Base-by-base conservation (phyloP, 2,329 filamentous ascomycete genomes). In the Sclerotinia trifoliorum region DNA sequence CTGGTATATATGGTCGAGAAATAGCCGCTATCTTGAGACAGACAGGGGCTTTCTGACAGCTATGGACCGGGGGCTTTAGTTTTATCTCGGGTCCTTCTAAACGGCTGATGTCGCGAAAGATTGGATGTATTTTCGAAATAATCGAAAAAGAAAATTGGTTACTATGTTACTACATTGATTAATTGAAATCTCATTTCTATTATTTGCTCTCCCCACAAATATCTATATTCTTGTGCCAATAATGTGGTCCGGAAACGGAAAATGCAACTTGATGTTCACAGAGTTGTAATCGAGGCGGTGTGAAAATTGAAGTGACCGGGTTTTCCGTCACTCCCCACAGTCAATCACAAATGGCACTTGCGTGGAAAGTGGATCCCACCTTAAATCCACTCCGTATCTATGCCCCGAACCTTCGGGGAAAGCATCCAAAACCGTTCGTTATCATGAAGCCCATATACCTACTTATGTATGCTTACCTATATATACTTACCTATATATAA, bases 271-370 rank as follows among this genome's bases (percentile, higher is more conserved):
- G 26, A 61, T 24, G 13, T 48, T 46, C 57, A 46, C 19, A 49
- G 19, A 29, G 29, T 57, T 26, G n/a, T 1, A 24, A 35, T 49
- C 13, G 29, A n/a, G 19, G 58, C 44, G 58, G 58, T 62, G 58
- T 62, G 58, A 49, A 35, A 35, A 35, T 26, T 39, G 58, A 49
- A 35, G 17, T 55, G 26, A 29, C 32, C 24, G n/a, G 54, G 54
- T 39, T 39, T 21, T n/a, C 54, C 54, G 32, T 56, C 8, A n/a
- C 24, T 35, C 52, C 57, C 57, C 57, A 60, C 57, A 60, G 4
- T 42, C 39, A 42, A 42, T 42, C 39, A 42, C 39, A 42, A 39
- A 60, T 46, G 42, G 29, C 57, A 60, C 57, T 58, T 26, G 26
- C 10, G 42, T 32, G 17, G 6, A 17, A 60, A 46, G 24, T 32